Evolutionary conservation across 345 rosid genomes (phyloP), one percentile per base, ranked within the genome.

Genomic region (Diplotaxis tenuifolia): DNA sequence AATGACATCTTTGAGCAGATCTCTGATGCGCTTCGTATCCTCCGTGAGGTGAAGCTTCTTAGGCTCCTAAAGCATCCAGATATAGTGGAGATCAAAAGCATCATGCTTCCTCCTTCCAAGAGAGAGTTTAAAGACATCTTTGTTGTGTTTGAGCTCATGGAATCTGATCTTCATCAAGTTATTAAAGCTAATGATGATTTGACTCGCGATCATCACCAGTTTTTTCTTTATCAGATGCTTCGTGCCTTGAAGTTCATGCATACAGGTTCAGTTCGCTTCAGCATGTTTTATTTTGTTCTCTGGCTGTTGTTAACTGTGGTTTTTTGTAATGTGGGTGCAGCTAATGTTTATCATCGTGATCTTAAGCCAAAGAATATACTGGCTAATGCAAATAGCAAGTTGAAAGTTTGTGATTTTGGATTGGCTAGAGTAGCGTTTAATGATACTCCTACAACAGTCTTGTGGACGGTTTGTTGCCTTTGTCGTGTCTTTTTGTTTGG

Each of bases 81-180:
- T 81, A 90, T 92, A 18, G 96, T 95, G 32, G 99, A 92, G 45
- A 92, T 95, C 62, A 95, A 92, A 79, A 86, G 96, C 70, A 87
- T 95, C 59, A 95, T 92, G 99, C 72, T 95, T 71, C 96, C 96
- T 38, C 96, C 97, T 47, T 92, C 99, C 1, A 92, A 92, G 75
- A 83, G 97, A 80, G 99, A 94, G 78, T 94, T 94, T 78, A 89
- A 70, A 80, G 99, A 94, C 73, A 91, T 93, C 67, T 91, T 79
- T 83, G 94, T 93, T 79, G 96, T 93, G 67, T 94, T 94, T 82
- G 96, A 94, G 88, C 96, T 94, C 27, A 94, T 94, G 97, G 97
- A 95, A 77, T 95, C 99, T 21, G 99, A 95, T 83, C 96, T 95
- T 73, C 99, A 95, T 76, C 98, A 95, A 81, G 99, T 95, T 79